phyloP scores from a whole-genome alignment of 805 yeast species.

The Scheffersomyces spartinae region DNA sequence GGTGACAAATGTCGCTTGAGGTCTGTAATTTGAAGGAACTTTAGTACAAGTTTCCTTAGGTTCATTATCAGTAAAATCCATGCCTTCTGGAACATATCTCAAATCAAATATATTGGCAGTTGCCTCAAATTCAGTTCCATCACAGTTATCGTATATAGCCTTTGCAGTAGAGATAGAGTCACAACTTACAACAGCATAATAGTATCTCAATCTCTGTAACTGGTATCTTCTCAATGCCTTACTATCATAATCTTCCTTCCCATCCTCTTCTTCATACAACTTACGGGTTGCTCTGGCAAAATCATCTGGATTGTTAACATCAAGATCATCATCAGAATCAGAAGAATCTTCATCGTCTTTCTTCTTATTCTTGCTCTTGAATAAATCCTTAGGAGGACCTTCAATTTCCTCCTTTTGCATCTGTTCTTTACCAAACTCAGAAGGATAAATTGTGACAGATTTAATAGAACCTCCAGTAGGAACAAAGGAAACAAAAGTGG shows the following conservation, averaged over 20 bases:
- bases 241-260: constrained; percentile 74
- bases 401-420: constrained; percentile 82
- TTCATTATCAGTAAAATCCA: constrained; percentile 66
- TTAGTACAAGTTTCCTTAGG: constrained; percentile 64
- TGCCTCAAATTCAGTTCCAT: constrained; percentile 91
- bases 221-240: constrained; percentile 82
- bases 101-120: constrained; percentile 91
- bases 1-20: constrained; percentile 65
- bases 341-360: constrained; percentile 22
- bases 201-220: constrained; percentile 83
- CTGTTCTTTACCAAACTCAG: constrained; percentile 87
- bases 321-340: constrained; percentile 28
- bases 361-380: constrained; percentile 35
- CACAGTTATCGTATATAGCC: constrained; percentile 74
- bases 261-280: constrained; percentile 70
- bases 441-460: constrained; percentile 68
- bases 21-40: constrained; percentile 71
- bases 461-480: constrained; percentile 62
- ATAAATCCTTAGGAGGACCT: constrained; percentile 87
- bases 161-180: constrained; percentile 63
- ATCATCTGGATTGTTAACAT: constrained; percentile 34
- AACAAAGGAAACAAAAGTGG: constrained; percentile 76
- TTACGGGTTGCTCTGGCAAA: constrained; percentile 55
- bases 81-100: constrained; percentile 86
- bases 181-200: constrained; percentile 83